phyloP scores from a whole-genome alignment of 2,329 filamentous ascomycete genomes.

The Daldinia sp. region DNA sequence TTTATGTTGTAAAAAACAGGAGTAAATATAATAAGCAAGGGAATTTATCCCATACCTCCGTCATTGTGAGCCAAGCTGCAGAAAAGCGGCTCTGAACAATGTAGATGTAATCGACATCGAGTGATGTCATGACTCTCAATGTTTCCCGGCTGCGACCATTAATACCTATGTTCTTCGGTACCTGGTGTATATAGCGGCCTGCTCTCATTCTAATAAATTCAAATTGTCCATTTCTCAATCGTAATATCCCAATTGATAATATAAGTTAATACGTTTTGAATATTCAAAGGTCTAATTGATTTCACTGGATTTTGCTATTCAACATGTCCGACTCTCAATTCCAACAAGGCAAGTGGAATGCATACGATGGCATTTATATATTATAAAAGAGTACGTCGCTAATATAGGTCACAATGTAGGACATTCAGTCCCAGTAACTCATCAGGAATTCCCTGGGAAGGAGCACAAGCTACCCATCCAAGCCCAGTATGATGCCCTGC shows the following conservation, averaged over 20 bases:
- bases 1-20: neutral
- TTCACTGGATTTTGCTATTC: neutral
- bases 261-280: neutral
- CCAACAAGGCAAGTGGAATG: slow-evolving; percentile 44
- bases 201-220: neutral
- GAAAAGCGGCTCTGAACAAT: slow-evolving; percentile 38
- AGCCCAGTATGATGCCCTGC: slow-evolving; percentile 71
- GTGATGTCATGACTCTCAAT: slow-evolving; percentile 44
- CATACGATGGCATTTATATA: neutral
- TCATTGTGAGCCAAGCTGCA: slow-evolving; percentile 34
- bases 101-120: slow-evolving; percentile 32
- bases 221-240: neutral
- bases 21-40: slow-evolving; percentile 19
- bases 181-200: slow-evolving; percentile 10
- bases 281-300: neutral
- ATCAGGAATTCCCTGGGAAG: slow-evolving; percentile 55
- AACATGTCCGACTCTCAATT: slow-evolving; percentile 48
- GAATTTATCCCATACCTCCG: slow-evolving; percentile 33
- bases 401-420: slow-evolving; percentile 40
- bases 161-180: too few relatives aligned
- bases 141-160: slow-evolving; percentile 19
- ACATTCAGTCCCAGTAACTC: slow-evolving; percentile 51
- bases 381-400: neutral
- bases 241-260: neutral
- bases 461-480: slow-evolving; percentile 60